phyloP scores from a whole-genome alignment of 2,329 filamentous ascomycete species.

The Raffaelea albimanens region DNA sequence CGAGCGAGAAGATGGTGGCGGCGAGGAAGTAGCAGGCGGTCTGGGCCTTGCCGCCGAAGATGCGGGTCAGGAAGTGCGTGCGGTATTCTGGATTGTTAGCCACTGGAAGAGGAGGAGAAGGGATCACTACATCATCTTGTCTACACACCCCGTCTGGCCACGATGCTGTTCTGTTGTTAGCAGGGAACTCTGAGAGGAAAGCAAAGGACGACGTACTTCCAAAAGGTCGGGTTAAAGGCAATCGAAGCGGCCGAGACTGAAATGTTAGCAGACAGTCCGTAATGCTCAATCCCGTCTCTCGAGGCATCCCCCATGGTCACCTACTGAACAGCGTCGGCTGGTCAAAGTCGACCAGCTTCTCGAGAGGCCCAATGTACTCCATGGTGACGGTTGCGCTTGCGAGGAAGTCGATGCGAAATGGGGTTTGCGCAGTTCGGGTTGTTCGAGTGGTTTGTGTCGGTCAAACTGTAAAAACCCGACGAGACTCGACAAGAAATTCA shows the following conservation, averaged over 20 bases:
- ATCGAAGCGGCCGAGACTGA: conserved; percentile 74
- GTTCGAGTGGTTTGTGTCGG: too few relatives aligned
- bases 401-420: not conserved
- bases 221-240: conserved; percentile 96
- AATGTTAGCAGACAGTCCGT: not conserved
- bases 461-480: too few relatives aligned
- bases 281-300: not conserved
- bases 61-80: conserved; percentile 77
- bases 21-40: conserved; percentile 86
- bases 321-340: conserved; percentile 59
- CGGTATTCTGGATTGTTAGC: conserved; percentile 61
- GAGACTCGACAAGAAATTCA: too few relatives aligned
- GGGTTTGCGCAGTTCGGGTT: too few relatives aligned
- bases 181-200: not conserved
- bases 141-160: conserved; percentile 65
- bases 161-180: conserved; percentile 52
- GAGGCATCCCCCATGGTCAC: conserved; percentile 15
- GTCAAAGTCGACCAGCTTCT: conserved; percentile 48
- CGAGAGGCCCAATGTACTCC: conserved; percentile 3
- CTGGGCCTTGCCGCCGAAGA: conserved; percentile 70
- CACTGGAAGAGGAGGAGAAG: conserved; percentile 1
- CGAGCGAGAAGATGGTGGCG: conserved; percentile 80
- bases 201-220: conserved; percentile 67
- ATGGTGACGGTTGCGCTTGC: conserved; percentile 1
- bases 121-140: not conserved